Evolutionary conservation across 495 filamentous ascomycete genomes (phyloP), one percentile per base, ranked within the genome.

Genomic region (Trichoderma reesei): DNA sequence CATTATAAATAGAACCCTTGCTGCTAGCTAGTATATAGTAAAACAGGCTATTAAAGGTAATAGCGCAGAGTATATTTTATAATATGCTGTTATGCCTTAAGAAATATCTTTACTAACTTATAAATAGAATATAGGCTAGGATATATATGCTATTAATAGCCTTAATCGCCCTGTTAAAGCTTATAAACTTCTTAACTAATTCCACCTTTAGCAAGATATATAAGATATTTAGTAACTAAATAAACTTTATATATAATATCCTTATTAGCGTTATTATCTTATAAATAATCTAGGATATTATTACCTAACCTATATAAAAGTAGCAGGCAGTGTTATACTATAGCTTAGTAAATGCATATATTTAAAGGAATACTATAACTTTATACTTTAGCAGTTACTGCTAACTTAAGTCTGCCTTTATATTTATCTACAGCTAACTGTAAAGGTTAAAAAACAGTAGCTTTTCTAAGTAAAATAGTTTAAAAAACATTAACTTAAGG

Each of bases 301-400:
- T 64, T 20, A 20, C 18, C 56, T 64, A 64, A 10, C 2, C 13
- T 4, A 36, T 46, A 38, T 36, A 54, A 37, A 56, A 46, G 7
- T 7, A 14, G 1, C 5, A 31, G 33, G 37, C 14, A 46, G 37
- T 54, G 56, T 54, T 54, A n/a, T 16, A 10, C 56, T 64, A 39
- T 18, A 36, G 18, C 33, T 51, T 51, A 51, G 54, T 51, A 64
- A 46, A 64, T 56, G 41, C 16, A 36, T 64, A 54, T 51, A 54
- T 56, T 64, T 64, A 64, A 54, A 64, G 56, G 37, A 34, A 31
- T 34, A 46, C n/a, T 64, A 36, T 64, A 54, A 64, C 14, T 59
- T 44, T 44, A 7, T 42, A 41, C 1, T 41, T 62, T 34, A 41
- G 11, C 16, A 34, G 6, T 42, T 62, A 62, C 41, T 31, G 42